A percentile compares a stretch with the other conserved stretches of the same genome.
Conservation (phyloP, 345 rosid genomes). For the Syzygium grande region DNA sequence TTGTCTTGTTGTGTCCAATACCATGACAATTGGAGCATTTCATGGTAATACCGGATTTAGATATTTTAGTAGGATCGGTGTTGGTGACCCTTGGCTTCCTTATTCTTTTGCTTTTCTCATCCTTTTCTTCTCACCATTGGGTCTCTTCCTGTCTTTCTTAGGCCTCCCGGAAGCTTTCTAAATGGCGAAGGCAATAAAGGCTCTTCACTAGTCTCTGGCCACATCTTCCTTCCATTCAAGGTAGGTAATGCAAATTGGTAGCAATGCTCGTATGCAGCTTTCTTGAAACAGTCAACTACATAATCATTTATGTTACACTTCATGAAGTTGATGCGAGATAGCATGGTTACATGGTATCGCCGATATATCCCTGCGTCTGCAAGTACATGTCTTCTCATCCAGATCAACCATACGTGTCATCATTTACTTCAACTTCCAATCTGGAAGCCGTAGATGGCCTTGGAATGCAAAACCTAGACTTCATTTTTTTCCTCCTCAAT, state of each 20-base stretch:
- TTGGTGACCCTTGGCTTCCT: neutral
- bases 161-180: neutral
- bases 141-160: neutral
- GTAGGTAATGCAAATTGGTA: neutral
- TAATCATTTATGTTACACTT: neutral
- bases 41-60: rapidly evolving
- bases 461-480: neutral
- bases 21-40: neutral
- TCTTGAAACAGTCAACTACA: neutral
- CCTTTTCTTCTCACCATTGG: neutral
- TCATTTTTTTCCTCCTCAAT: neutral
- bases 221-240: neutral
- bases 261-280: neutral
- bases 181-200: neutral
- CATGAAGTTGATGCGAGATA: neutral
- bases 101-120: neutral
- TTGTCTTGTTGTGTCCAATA: neutral
- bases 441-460: neutral
- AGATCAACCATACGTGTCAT: neutral
- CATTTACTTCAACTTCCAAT: neutral
- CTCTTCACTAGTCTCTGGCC: neutral
- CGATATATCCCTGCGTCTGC: neutral
- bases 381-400: neutral
- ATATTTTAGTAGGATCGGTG: neutral
- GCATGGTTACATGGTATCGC: neutral